Evolutionary conservation across 495 filamentous ascomycete genomes (phyloP).

Genomic region (Geopyxis carbonaria): DNA sequence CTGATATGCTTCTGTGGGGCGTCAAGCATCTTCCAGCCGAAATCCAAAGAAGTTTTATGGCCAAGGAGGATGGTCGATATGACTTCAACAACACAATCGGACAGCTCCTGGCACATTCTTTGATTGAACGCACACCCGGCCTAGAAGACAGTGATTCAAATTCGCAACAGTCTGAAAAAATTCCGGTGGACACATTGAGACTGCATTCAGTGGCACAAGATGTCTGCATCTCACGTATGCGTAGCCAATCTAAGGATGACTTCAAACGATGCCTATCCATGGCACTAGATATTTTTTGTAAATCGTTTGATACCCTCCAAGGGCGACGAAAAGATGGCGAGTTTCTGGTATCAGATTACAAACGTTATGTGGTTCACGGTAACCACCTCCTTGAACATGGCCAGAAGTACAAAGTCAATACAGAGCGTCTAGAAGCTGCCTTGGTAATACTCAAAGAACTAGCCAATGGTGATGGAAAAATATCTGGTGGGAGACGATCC

Average conservation of each 20-base stretch:
- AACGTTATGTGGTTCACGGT: constrained; percentile 53
- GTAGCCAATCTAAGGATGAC: constrained; percentile 36
- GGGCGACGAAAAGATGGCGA: constrained; percentile 7
- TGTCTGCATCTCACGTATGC: constrained; percentile 55
- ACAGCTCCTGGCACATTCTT: constrained; percentile 26
- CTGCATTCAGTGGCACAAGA: constrained; percentile 66
- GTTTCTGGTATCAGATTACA: constrained; percentile 51
- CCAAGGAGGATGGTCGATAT: constrained; percentile 29
- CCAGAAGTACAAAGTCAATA: neutral
- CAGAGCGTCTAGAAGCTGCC: neutral
- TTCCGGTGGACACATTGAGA: constrained; percentile 41
- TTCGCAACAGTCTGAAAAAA: constrained; percentile 30
- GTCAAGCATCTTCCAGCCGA: constrained; percentile 6
- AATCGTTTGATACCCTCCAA: constrained; percentile 41
- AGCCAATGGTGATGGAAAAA: neutral
- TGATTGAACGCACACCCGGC: constrained; percentile 27
- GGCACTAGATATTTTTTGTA: constrained; percentile 42
- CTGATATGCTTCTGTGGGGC: constrained; percentile 50
- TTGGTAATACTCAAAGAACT: neutral
- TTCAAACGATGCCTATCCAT: constrained; percentile 44
- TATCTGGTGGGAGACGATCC: neutral
- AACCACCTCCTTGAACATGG: constrained; percentile 28
- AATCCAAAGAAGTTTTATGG: constrained; percentile 4
- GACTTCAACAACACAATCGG: constrained; percentile 42
- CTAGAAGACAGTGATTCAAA: constrained; percentile 49